A percentile compares a stretch with the other conserved stretches of the same genome.
Conservation (phyloP, 2,329 filamentous ascomycete genomes). For the Ilyonectria mors-panacis region DNA sequence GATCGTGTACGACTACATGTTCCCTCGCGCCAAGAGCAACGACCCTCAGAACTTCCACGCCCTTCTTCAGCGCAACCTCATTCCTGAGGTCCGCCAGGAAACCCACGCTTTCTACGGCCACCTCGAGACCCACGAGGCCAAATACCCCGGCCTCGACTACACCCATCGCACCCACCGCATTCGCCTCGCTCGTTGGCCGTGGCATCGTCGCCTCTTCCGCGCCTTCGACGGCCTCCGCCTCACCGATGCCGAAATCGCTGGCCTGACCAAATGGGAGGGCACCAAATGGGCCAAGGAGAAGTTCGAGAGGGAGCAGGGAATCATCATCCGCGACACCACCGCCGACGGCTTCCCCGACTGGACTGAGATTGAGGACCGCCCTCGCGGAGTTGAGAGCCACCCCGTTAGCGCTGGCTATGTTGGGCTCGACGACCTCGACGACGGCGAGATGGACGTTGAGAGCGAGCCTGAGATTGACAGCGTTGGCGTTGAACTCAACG, state of each 20-base stretch:
- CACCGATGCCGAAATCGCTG: conserved; percentile 78
- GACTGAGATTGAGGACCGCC: conserved; percentile 51
- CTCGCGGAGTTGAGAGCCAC: conserved; percentile 32
- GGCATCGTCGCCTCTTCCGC: conserved; percentile 82
- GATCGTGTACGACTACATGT: conserved; percentile 82
- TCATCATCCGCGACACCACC: conserved; percentile 79
- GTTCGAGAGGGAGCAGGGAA: conserved; percentile 82
- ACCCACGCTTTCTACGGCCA: conserved; percentile 85
- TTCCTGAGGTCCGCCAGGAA: conserved; percentile 84
- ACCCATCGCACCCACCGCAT: conserved; percentile 80
- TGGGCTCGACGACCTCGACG: conserved; percentile 48
- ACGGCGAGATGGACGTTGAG: conserved; percentile 62
- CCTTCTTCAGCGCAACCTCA: conserved; percentile 79
- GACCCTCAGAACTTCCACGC: conserved; percentile 81
- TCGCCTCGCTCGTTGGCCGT: conserved; percentile 82
- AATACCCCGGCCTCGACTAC: conserved; percentile 87
- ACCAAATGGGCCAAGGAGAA: conserved; percentile 87
- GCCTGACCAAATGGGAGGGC: conserved; percentile 85
- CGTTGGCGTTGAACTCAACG: conserved; percentile 74
- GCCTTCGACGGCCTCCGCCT: conserved; percentile 80
- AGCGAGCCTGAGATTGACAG: conserved; percentile 67
- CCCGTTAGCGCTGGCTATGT: conserved; percentile 35
- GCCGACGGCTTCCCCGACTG: conserved; percentile 77
- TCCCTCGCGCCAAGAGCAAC: conserved; percentile 75
- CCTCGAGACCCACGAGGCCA: conserved; percentile 83